Evolutionary conservation across 2,329 filamentous ascomycete genomes (phyloP).

Genomic region (Trichoderma gracile): DNA sequence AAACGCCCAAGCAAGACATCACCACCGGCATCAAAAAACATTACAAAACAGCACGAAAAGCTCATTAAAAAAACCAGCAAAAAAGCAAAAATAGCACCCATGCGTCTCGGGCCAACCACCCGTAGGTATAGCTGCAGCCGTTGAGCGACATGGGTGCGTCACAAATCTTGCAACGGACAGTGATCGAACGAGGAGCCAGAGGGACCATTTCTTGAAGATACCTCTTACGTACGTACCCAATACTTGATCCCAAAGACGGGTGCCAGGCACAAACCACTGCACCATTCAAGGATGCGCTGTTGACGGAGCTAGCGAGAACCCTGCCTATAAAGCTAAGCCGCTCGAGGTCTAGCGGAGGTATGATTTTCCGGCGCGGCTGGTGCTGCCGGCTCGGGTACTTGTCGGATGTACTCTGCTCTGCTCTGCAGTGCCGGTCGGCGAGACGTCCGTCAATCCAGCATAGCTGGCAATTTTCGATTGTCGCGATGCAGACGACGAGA

Average conservation of each 20-base stretch:
- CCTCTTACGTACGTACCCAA: too few relatives aligned
- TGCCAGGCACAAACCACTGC: neutral
- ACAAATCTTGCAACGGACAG: neutral
- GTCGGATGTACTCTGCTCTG: too few relatives aligned
- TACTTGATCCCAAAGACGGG: neutral
- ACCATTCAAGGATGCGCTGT: neutral
- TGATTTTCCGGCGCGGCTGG: neutral
- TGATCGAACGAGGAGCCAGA: slow-evolving; percentile 1
- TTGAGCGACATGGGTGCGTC: neutral
- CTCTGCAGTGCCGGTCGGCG: too few relatives aligned
- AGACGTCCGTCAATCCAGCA: too few relatives aligned
- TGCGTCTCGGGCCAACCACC: too few relatives aligned
- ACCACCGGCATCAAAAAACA: too few relatives aligned
- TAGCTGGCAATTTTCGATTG: too few relatives aligned
- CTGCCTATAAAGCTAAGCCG: neutral
- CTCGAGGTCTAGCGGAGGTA: neutral
- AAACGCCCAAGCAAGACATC: too few relatives aligned
- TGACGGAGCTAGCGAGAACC: neutral
- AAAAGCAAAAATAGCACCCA: too few relatives aligned
- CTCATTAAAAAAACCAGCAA: too few relatives aligned
- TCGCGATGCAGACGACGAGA: neutral
- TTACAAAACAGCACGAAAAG: too few relatives aligned
- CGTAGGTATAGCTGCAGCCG: neutral
- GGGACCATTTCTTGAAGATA: neutral
- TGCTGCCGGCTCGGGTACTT: too few relatives aligned